phyloP scores from a whole-genome alignment of 805 yeast genomes.

The Lachancea mirantina region DNA sequence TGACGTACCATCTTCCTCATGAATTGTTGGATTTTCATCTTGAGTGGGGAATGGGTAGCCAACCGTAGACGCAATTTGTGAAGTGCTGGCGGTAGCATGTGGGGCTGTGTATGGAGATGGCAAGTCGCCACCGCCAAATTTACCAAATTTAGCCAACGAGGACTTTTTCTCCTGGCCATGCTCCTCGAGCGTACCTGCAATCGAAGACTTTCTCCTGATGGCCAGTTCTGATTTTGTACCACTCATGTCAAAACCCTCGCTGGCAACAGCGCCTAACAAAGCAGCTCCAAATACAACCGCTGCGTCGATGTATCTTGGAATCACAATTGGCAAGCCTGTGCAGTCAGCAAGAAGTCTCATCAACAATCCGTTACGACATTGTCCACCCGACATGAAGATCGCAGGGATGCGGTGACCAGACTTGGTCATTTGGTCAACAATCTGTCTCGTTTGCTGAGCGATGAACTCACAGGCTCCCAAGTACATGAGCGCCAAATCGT shows the following conservation, averaged over 20 bases:
- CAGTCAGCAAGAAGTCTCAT: slow-evolving; percentile 90
- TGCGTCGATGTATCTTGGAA: slow-evolving; percentile 92
- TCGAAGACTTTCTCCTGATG: slow-evolving; percentile 15
- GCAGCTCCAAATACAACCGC: slow-evolving; percentile 97
- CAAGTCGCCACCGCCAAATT: slow-evolving; percentile 11
- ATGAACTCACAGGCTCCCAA: slow-evolving; percentile 95
- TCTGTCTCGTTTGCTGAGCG: slow-evolving; percentile 95
- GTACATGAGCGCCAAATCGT: slow-evolving; percentile 78
- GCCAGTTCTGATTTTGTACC: slow-evolving; percentile 10
- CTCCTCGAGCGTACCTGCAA: slow-evolving; percentile 7
- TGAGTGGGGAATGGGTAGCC: slow-evolving; percentile 44
- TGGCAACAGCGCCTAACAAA: slow-evolving; percentile 89
- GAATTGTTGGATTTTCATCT: slow-evolving; percentile 12
- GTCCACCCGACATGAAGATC: slow-evolving; percentile 93
- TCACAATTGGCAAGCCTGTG: slow-evolving; percentile 83
- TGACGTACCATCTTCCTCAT: slow-evolving; percentile 9
- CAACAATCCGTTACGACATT: slow-evolving; percentile 83
- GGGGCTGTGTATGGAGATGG: slow-evolving; percentile 78
- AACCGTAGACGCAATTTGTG: slow-evolving; percentile 28
- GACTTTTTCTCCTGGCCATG: slow-evolving; percentile 9
- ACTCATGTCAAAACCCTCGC: slow-evolving; percentile 47
- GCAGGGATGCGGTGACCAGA: slow-evolving; percentile 72
- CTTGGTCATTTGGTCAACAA: slow-evolving; percentile 73
- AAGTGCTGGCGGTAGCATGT: slow-evolving; percentile 58
- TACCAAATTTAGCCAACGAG: slow-evolving; percentile 6